Percentiles rank a stretch among this genome's conserved stretches.
Conservation (phyloP, 306 rosid species). For the Castanopsis chinensis region DNA sequence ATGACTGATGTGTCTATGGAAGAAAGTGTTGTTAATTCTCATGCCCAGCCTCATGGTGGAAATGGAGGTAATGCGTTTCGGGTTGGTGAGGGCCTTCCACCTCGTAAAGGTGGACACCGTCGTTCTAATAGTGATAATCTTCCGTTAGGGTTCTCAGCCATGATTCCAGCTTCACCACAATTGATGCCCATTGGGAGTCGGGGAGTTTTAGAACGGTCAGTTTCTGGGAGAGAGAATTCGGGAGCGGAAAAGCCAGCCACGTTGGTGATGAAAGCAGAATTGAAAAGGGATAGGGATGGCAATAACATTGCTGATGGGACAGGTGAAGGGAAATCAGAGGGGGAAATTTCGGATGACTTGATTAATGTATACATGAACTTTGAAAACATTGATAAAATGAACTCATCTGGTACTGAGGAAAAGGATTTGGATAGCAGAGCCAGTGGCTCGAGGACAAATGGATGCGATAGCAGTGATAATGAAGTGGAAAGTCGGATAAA, state of each 20-base stretch:
- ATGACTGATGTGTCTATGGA: slow-evolving; percentile 50
- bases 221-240: slow-evolving; percentile 37
- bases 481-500: slow-evolving; percentile 69
- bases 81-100: slow-evolving; percentile 63
- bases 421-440: slow-evolving; percentile 54
- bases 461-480: slow-evolving; percentile 77
- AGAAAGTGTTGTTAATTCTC: slow-evolving; percentile 50
- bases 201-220: slow-evolving; percentile 30
- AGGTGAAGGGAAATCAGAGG: slow-evolving; percentile 46
- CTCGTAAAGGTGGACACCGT: slow-evolving; percentile 69
- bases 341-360: slow-evolving; percentile 52
- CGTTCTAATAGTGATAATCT: slow-evolving; percentile 78
- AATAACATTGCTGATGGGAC: slow-evolving; percentile 31
- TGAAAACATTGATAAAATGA: slow-evolving; percentile 57
- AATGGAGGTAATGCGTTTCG: slow-evolving; percentile 39
- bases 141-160: slow-evolving; percentile 61
- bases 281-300: slow-evolving; percentile 26
- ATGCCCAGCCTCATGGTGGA: slow-evolving; percentile 24
- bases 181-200: slow-evolving; percentile 32
- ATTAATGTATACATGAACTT: slow-evolving; percentile 67
- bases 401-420: slow-evolving; percentile 57
- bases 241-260: slow-evolving; percentile 49
- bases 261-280: slow-evolving; percentile 38
- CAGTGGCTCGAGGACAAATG: slow-evolving; percentile 60
- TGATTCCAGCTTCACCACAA: slow-evolving; percentile 53